These are phyloP conservation scores for Ceratocystis papillata DNA, from an alignment of 2,329 filamentous ascomycete genomes.

Conservation along the genomic window DNA sequence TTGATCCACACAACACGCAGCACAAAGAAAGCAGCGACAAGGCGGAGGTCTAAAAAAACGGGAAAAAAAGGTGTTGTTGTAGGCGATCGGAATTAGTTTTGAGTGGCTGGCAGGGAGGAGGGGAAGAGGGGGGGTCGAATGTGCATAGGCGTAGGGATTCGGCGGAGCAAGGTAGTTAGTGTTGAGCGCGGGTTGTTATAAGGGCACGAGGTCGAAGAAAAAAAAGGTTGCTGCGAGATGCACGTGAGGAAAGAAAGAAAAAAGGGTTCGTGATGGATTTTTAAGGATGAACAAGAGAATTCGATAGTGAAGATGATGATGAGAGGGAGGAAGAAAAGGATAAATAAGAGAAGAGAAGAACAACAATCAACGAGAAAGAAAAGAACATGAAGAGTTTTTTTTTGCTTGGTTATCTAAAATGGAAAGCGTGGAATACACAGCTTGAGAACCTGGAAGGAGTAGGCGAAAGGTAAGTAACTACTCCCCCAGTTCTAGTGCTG, in stretches of 20 bases:
- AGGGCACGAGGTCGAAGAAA: conserved; percentile 9
- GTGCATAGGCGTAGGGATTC: neutral
- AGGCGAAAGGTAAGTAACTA: neutral
- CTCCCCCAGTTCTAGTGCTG: neutral
- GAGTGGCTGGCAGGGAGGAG: conserved; percentile 14
- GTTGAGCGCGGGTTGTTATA: neutral
- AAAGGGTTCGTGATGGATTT: conserved; percentile 7
- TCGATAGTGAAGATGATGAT: neutral
- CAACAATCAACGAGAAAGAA: neutral
- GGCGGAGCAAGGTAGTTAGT: conserved; percentile 4
- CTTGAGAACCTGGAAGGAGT: neutral
- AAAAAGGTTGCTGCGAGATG: conserved; percentile 1
- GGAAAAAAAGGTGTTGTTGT: neutral
- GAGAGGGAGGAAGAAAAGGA: neutral
- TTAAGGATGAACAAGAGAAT: conserved; percentile 11
- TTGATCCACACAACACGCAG: conserved; percentile 8
- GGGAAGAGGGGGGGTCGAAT: conserved; percentile 3
- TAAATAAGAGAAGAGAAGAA: neutral
- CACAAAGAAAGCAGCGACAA: neutral
- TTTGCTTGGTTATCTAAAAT: neutral
- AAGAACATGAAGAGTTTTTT: neutral
- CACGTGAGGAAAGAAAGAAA: neutral
- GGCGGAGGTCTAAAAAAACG: neutral
- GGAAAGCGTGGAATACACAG: conserved; percentile 2
- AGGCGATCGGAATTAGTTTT: neutral